Evolutionary conservation across 2,329 filamentous ascomycete genomes (phyloP), one percentile per base, ranked within the genome.

Genomic region (Fusarium citri): DNA sequence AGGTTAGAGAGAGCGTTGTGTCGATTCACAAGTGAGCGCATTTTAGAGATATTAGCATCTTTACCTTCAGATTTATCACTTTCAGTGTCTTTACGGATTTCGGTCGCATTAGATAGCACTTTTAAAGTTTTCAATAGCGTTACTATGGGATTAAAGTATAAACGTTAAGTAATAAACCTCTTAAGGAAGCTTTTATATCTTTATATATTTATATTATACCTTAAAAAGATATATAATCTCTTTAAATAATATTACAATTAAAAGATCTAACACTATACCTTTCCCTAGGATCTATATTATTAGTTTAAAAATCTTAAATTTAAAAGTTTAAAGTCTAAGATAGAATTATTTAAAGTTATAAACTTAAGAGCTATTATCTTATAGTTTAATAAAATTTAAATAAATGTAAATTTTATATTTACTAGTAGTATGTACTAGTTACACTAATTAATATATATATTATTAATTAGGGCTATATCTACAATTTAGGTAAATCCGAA

Each of bases 401-500:
- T 40, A 40, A 11, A 40, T 40, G 16, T 40, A 40, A 40, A 28
- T 28, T 28, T 28, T 28, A 28, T 11, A 28, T 28, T 28, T 11
- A 28, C 26, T 28, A 28, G 26, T 28, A 11, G 26, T 28, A 11
- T 11, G 26, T 11, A 28, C 26, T 28, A 11, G 26, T 28, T 12
- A 28, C 26, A 28, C 26, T 11, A 28, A 28, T 28, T 28, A 28
- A 28, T 11, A 28, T 11, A 28, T 11, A 28, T 11, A 28, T 28
- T 28, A 28, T 28, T 28, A 11, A 28, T 28, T 4, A 28, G 11
- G 25, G 77, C 37, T 88, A 85, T 86, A 80, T 85, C 66, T 77
- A 84, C 64, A 86, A 86, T 34, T 87, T 18, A 86, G 87, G 73
- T 82, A 88, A 55, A 88, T 88, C 71, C 83, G 86, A 5, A 85